Evolutionary conservation across 2,329 filamentous ascomycete species (phyloP).

Genomic region (Capronia coronata): DNA sequence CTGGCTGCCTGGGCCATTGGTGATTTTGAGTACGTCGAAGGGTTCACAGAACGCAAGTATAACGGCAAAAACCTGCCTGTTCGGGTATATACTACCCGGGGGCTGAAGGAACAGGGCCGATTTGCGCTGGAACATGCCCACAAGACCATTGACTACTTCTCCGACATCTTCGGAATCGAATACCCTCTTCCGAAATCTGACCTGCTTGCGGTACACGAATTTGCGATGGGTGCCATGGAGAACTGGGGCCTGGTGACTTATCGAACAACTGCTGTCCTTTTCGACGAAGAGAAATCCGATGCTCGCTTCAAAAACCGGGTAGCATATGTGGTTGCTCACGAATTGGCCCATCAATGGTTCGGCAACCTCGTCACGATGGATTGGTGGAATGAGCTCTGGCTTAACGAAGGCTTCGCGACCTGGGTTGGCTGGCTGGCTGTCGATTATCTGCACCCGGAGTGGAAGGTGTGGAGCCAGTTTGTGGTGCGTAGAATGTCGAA

Average conservation of each 20-base stretch:
- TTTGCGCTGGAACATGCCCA: constrained; percentile 88
- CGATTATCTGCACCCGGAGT: constrained; percentile 88
- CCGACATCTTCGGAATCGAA: constrained; percentile 84
- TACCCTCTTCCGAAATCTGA: constrained; percentile 92
- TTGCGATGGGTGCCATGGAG: constrained; percentile 80
- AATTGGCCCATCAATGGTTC: constrained; percentile 95
- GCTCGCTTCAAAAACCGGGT: constrained; percentile 86
- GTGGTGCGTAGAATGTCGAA: constrained; percentile 57
- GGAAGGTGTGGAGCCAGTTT: constrained; percentile 97
- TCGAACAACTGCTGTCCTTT: constrained; percentile 90
- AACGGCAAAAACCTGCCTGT: constrained; percentile 87
- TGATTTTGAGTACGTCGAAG: constrained; percentile 95
- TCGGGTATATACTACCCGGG: constrained; percentile 88
- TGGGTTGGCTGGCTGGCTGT: constrained; percentile 96
- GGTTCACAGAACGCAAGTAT: constrained; percentile 81
- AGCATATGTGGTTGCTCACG: constrained; percentile 96
- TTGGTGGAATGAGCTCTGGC: constrained; percentile 91
- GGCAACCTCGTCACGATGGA: constrained; percentile 91
- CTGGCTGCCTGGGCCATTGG: constrained; percentile 90
- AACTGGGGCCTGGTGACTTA: constrained; percentile 97
- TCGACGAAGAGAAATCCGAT: constrained; percentile 86
- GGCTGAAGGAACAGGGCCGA: constrained; percentile 84
- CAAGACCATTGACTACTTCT: constrained; percentile 93
- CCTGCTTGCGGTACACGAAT: constrained; percentile 85
- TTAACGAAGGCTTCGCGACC: constrained; percentile 94